phyloP scores from a whole-genome alignment of 352 stramenopile species.

The Thraustochytrium sp. region DNA sequence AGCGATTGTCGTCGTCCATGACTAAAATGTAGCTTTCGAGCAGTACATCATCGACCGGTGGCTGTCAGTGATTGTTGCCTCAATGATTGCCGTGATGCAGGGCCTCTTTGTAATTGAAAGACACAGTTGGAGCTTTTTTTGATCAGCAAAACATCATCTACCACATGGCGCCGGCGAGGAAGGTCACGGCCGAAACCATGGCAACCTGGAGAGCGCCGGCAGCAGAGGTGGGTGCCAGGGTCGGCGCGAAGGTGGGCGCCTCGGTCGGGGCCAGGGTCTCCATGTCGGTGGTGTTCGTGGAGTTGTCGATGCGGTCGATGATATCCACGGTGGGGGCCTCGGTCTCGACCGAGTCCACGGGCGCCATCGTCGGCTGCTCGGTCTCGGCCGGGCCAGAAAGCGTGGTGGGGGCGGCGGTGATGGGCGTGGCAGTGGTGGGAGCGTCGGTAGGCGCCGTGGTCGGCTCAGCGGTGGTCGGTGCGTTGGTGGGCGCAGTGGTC shows the following conservation, averaged over 20 bases:
- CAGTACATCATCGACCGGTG: too few relatives aligned
- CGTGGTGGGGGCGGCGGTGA: neutral
- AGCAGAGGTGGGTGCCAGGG: neutral
- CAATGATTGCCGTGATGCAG: too few relatives aligned
- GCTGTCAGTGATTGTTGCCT: too few relatives aligned
- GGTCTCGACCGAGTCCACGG: neutral
- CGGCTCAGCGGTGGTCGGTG: neutral
- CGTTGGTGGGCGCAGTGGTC: neutral
- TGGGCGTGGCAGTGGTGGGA: neutral
- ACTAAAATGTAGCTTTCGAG: too few relatives aligned
- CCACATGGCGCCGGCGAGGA: neutral
- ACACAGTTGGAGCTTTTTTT: too few relatives aligned
- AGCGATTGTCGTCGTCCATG: too few relatives aligned
- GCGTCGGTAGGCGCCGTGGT: neutral
- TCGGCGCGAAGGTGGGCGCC: too few relatives aligned
- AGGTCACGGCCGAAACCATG: neutral
- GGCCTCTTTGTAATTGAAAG: too few relatives aligned
- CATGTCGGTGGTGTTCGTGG: neutral
- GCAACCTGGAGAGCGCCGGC: neutral
- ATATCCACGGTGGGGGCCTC: neutral
- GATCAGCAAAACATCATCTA: too few relatives aligned
- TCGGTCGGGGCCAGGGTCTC: neutral
- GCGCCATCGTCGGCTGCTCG: neutral
- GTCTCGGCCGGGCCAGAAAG: neutral
- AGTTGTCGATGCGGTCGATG: neutral